Evolutionary conservation across 2,329 filamentous ascomycete genomes (phyloP).

Genomic region (Sarocladium brachiariae): DNA sequence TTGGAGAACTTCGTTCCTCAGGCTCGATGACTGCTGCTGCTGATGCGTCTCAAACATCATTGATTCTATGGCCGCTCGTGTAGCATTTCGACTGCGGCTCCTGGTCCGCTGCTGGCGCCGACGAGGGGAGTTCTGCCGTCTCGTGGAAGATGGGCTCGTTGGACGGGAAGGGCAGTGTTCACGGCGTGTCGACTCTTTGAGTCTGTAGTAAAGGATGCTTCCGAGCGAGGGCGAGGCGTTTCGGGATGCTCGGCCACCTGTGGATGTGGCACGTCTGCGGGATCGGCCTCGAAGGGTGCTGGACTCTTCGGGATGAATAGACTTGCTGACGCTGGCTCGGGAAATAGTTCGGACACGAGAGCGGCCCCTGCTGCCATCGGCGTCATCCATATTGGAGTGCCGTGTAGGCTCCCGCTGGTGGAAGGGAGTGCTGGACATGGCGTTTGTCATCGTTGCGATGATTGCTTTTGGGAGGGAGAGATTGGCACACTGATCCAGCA

Average conservation of each 20-base stretch:
- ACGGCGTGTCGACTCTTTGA: slow-evolving; percentile 31
- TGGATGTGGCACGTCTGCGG: slow-evolving; percentile 32
- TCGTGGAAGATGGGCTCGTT: slow-evolving; percentile 25
- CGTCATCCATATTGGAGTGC: slow-evolving; percentile 1
- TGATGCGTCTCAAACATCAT: slow-evolving; percentile 15
- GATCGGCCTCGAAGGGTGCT: slow-evolving; percentile 37
- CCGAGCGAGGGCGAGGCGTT: slow-evolving; percentile 27
- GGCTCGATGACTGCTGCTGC: slow-evolving; percentile 18
- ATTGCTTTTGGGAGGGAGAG: neutral
- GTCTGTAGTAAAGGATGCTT: slow-evolving; percentile 33
- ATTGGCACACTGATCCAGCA: neutral
- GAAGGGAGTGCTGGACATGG: slow-evolving; percentile 1
- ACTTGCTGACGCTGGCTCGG: slow-evolving; percentile 21
- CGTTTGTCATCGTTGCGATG: neutral
- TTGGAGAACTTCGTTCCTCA: slow-evolving; percentile 28
- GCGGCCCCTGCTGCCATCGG: slow-evolving; percentile 26
- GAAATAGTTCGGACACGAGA: slow-evolving; percentile 33
- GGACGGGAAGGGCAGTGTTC: slow-evolving; percentile 36
- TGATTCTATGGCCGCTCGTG: neutral
- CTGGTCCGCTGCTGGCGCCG: slow-evolving; percentile 31
- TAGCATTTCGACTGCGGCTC: slow-evolving; percentile 27
- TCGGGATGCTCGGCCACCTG: slow-evolving; percentile 24
- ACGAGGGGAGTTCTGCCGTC: slow-evolving; percentile 20
- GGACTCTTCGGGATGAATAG: slow-evolving; percentile 31
- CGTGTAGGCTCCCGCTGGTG: neutral